Conservation (phyloP, 139 green algal genomes). For the Coccomyxa sp. region DNA sequence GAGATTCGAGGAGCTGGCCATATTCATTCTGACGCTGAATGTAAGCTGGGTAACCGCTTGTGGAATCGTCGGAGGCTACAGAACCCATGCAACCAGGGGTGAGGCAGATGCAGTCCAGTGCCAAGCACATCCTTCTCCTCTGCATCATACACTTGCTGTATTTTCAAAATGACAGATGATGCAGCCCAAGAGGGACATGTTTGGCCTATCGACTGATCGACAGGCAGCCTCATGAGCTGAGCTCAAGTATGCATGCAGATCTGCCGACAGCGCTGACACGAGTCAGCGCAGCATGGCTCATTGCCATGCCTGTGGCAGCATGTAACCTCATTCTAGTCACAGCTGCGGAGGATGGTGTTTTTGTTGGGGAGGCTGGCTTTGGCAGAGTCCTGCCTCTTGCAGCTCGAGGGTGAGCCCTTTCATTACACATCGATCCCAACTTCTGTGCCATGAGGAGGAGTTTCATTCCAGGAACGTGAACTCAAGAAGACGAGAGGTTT, state of each 20-base stretch:
- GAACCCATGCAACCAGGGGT: conserved; percentile 22
- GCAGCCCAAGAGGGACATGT: neutral
- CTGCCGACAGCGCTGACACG: conserved; percentile 33
- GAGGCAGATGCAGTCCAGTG: neutral
- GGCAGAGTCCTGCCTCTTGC: conserved; percentile 52
- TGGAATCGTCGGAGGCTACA: conserved; percentile 47
- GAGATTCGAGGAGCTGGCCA: conserved; percentile 60
- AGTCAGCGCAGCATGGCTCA: conserved; percentile 38
- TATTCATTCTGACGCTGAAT: conserved; percentile 48
- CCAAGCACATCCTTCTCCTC: neutral
- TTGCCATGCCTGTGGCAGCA: conserved; percentile 59
- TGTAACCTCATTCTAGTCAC: conserved; percentile 72
- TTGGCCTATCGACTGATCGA: neutral
- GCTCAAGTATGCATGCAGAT: too few species aligned
- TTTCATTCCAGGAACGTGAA: neutral
- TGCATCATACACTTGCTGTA: neutral
- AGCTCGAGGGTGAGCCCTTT: conserved; percentile 35
- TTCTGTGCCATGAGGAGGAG: neutral
- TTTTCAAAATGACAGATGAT: neutral
- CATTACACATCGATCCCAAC: neutral
- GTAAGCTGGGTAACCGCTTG: conserved; percentile 42
- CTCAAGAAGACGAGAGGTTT: neutral
- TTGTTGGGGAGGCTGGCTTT: conserved; percentile 48
- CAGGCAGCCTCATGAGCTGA: too few species aligned
- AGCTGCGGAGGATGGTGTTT: conserved; percentile 44